Evolutionary conservation across 2,329 filamentous ascomycete species (phyloP).

Genomic region (Pseudovirgaria hyperparasitica): DNA sequence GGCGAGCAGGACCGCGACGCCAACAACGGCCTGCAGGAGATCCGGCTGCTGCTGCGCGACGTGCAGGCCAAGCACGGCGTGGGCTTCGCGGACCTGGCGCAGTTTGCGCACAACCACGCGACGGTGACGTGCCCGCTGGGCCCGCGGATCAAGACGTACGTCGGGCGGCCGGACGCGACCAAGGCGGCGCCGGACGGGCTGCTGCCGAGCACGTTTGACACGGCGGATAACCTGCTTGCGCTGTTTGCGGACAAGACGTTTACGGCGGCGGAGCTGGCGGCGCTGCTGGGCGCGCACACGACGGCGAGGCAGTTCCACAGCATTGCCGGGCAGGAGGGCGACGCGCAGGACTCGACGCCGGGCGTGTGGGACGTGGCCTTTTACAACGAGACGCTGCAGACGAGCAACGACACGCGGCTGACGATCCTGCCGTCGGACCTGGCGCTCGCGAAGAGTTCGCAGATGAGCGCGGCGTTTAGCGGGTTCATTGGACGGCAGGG

Average conservation of each 20-base stretch:
- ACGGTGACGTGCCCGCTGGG: slow-evolving; percentile 40
- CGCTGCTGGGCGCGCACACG: slow-evolving; percentile 43
- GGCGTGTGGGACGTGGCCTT: slow-evolving; percentile 39
- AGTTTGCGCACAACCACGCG: slow-evolving; percentile 35
- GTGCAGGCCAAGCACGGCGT: slow-evolving; percentile 32
- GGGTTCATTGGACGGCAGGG: slow-evolving; percentile 16
- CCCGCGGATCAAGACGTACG: slow-evolving; percentile 36
- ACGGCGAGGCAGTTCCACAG: slow-evolving; percentile 35
- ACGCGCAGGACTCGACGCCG: slow-evolving; percentile 36
- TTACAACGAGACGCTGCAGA: slow-evolving; percentile 29
- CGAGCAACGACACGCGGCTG: slow-evolving; percentile 10
- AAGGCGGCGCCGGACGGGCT: slow-evolving; percentile 29
- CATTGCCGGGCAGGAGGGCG: slow-evolving; percentile 24
- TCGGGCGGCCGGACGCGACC: slow-evolving; percentile 35
- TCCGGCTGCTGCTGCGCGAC: slow-evolving; percentile 23
- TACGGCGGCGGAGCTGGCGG: slow-evolving; percentile 35
- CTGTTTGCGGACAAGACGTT: slow-evolving; percentile 41
- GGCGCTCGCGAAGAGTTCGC: slow-evolving; percentile 17
- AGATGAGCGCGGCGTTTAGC: slow-evolving; percentile 9
- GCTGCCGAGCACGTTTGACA: slow-evolving; percentile 31
- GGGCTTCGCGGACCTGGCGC: slow-evolving; percentile 42
- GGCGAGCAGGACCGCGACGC: slow-evolving; percentile 23
- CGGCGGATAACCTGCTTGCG: slow-evolving; percentile 30
- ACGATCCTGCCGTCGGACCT: slow-evolving; percentile 8
- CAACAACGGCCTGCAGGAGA: slow-evolving; percentile 34